phyloP scores from a whole-genome alignment of 164 flowering plant species.

The Sextonia rubra region DNA sequence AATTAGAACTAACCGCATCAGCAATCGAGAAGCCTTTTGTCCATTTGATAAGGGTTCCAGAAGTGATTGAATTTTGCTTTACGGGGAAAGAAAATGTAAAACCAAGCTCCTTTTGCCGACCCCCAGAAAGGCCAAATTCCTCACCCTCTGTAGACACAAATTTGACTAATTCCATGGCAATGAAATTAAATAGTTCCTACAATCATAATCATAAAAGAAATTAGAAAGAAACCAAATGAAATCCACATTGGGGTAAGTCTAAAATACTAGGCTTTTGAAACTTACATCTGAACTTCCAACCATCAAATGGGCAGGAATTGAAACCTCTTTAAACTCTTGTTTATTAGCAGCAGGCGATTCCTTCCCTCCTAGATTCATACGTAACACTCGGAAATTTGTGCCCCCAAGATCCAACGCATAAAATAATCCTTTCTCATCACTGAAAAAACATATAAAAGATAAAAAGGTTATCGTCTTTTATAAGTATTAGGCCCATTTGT shows the following conservation, averaged over 20 bases:
- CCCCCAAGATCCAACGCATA: constrained; percentile 98
- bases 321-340: constrained; percentile 79
- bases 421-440: constrained; percentile 78
- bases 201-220: constrained; percentile 15
- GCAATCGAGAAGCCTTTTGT: constrained; percentile 86
- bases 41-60: constrained; percentile 89
- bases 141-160: constrained; percentile 83
- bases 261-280: neutral
- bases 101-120: constrained; percentile 84
- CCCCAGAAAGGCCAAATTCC: constrained; percentile 45
- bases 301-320: constrained; percentile 93
- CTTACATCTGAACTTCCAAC: constrained; percentile 70
- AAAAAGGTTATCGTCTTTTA: neutral
- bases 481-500: neutral
- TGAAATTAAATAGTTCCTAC: constrained; percentile 82
- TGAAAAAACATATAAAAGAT: constrained; percentile 15
- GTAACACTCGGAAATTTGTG: constrained; percentile 91
- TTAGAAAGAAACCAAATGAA: neutral
- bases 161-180: constrained; percentile 69
- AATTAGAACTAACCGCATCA: constrained; percentile 48
- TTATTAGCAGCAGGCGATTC: constrained; percentile 41
- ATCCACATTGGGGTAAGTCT: neutral
- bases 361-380: constrained; percentile 78
- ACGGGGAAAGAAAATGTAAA: constrained; percentile 97
- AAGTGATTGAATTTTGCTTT: constrained; percentile 62